phyloP scores from a whole-genome alignment of 768 basidiomycete genomes.

The Tubosaeta brunneosetosa region DNA sequence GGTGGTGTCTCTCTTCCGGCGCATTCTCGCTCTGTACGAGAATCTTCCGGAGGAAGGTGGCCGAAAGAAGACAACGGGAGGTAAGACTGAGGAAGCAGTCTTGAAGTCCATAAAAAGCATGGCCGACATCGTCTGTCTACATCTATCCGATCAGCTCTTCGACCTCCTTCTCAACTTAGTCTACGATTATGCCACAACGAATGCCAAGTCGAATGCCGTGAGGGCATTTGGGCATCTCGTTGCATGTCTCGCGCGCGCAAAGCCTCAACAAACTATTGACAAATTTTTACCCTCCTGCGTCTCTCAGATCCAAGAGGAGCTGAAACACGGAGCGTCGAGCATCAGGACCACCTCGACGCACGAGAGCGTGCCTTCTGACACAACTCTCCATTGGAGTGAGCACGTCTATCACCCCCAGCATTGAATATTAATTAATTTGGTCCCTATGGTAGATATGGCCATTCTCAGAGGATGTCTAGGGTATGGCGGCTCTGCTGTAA shows the following conservation, averaged over 20 bases:
- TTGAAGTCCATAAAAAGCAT: conserved; percentile 77
- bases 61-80: conserved; percentile 76
- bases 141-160: conserved; percentile 61
- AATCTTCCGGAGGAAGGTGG: conserved; percentile 96
- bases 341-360: conserved; percentile 74
- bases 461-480: conserved; percentile 81
- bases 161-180: conserved; percentile 82
- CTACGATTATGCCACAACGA: conserved; percentile 82
- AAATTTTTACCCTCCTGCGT: conserved; percentile 79
- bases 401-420: background rate
- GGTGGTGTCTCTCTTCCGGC: conserved; percentile 72
- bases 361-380: conserved; percentile 73
- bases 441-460: conserved; percentile 53
- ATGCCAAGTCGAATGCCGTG: conserved; percentile 88
- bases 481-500: conserved; percentile 60
- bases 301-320: conserved; percentile 73
- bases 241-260: conserved; percentile 74
- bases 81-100: conserved; percentile 71
- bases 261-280: conserved; percentile 68
- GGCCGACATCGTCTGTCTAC: conserved; percentile 76
- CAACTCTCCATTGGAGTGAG: conserved; percentile 91
- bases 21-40: conserved; percentile 79
- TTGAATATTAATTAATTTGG: background rate
- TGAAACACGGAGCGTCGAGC: conserved; percentile 87
- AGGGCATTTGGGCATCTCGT: conserved; percentile 86